Conservation (phyloP, 2,329 filamentous ascomycete species). For the Pezicula carpinea region DNA sequence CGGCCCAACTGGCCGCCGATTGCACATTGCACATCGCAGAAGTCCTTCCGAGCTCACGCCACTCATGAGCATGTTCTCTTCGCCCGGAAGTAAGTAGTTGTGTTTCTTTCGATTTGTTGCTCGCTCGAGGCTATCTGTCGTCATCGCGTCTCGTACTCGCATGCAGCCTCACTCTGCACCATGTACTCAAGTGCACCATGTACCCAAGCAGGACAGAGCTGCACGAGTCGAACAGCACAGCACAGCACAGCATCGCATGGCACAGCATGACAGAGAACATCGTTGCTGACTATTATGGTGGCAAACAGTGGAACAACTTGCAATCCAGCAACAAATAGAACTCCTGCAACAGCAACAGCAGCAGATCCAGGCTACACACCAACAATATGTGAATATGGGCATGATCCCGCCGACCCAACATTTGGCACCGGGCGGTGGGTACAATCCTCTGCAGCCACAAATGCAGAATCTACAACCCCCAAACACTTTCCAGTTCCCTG, state of each 20-base stretch:
- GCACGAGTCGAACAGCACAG: too few species aligned
- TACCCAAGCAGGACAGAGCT: constrained; percentile 2
- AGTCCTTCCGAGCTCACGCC: constrained; percentile 97
- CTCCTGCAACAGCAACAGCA: constrained; percentile 96
- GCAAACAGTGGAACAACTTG: constrained; percentile 83
- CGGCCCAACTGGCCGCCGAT: constrained; percentile 79
- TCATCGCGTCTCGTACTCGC: constrained; percentile 16
- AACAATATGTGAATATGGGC: constrained; percentile 97
- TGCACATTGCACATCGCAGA: constrained; percentile 95
- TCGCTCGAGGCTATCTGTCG: constrained; percentile 12
- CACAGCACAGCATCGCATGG: too few species aligned
- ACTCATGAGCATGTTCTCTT: constrained; percentile 82
- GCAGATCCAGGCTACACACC: constrained; percentile 91
- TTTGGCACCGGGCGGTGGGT: constrained; percentile 64
- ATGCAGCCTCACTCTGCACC: too few species aligned
- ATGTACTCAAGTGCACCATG: background rate
- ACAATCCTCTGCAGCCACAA: constrained; percentile 73
- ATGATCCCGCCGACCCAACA: constrained; percentile 85
- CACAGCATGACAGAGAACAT: too few species aligned
- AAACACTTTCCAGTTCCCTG: constrained; percentile 84
- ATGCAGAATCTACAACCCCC: constrained; percentile 76
- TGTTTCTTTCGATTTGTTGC: too few species aligned
- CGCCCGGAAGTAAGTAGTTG: constrained; percentile 53
- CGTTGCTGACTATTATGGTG: constrained; percentile 9
- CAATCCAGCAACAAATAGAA: constrained; percentile 97